Evolutionary conservation across 2,329 filamentous ascomycete genomes (phyloP).

Genomic region (Zasmidium angulare): DNA sequence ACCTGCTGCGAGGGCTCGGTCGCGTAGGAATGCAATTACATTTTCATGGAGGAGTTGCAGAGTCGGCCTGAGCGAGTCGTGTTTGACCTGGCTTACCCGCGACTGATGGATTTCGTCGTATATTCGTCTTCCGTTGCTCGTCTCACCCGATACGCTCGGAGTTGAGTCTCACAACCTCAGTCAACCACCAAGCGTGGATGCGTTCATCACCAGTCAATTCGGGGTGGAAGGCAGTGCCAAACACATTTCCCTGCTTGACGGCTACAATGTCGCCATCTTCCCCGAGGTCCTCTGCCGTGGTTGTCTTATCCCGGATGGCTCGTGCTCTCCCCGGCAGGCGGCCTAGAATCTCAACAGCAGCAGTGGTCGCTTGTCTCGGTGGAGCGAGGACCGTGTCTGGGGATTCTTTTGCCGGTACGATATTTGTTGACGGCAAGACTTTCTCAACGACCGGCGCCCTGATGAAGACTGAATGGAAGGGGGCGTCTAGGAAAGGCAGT

Average conservation of each 20-base stretch:
- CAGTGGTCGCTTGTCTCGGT: constrained; percentile 48
- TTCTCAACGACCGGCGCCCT: constrained; percentile 90
- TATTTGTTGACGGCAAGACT: constrained; percentile 52
- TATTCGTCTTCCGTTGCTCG: not conserved
- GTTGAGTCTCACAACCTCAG: constrained; percentile 54
- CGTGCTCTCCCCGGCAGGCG: constrained; percentile 55
- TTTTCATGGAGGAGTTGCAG: not conserved
- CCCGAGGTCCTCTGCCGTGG: constrained; percentile 46
- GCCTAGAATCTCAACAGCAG: constrained; percentile 59
- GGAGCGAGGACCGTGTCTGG: constrained; percentile 60
- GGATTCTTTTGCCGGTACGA: constrained; percentile 4
- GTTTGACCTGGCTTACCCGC: not conserved
- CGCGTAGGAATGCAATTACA: not conserved
- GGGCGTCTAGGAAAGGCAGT: constrained; percentile 62
- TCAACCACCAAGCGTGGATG: constrained; percentile 93
- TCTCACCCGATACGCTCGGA: not conserved
- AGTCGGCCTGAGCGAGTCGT: not conserved
- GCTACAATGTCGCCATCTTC: constrained; percentile 78
- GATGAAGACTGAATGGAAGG: constrained; percentile 87
- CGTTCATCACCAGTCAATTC: constrained; percentile 85
- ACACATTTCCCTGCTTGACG: constrained; percentile 84
- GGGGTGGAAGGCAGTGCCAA: constrained; percentile 94
- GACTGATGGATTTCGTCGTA: not conserved
- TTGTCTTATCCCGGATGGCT: constrained; percentile 48
- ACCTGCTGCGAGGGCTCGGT: not conserved